A percentile compares a stretch with the other conserved stretches of the same genome.
These are phyloP conservation scores for Casuarina cunninghamiana DNA, from an alignment of 306 rosid genomes.

Conservation along the genomic window DNA sequence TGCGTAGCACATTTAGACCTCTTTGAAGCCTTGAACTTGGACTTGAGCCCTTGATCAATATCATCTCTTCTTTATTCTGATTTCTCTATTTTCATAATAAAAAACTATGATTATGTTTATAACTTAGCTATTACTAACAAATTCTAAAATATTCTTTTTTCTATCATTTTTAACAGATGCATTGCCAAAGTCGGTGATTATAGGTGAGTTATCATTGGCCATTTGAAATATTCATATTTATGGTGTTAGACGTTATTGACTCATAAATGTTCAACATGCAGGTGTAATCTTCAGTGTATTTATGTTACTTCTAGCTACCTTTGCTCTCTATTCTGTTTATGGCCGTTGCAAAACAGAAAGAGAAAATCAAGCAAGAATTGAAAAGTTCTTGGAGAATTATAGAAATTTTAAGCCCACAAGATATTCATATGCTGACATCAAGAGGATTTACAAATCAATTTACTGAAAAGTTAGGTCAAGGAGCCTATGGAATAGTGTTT, in stretches of 20 bases:
- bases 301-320: background rate
- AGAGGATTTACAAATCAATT: background rate
- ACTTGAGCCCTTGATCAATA: no score
- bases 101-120: no score
- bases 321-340: background rate
- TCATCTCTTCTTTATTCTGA: no score
- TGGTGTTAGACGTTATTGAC: background rate
- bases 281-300: background rate
- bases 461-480: background rate
- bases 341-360: background rate
- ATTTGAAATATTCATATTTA: background rate
- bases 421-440: background rate
- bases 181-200: background rate
- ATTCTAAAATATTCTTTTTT: no score
- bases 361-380: background rate
- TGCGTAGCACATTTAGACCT: no score
- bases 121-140: no score
- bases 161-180: background rate
- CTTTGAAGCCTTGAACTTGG: no score
- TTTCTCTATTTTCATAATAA: no score
- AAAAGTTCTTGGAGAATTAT: background rate
- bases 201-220: background rate
- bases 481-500: background rate
- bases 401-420: background rate
- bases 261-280: background rate